phyloP scores from a whole-genome alignment of 2,329 filamentous ascomycete species.

The Fusarium protoensiforme region DNA sequence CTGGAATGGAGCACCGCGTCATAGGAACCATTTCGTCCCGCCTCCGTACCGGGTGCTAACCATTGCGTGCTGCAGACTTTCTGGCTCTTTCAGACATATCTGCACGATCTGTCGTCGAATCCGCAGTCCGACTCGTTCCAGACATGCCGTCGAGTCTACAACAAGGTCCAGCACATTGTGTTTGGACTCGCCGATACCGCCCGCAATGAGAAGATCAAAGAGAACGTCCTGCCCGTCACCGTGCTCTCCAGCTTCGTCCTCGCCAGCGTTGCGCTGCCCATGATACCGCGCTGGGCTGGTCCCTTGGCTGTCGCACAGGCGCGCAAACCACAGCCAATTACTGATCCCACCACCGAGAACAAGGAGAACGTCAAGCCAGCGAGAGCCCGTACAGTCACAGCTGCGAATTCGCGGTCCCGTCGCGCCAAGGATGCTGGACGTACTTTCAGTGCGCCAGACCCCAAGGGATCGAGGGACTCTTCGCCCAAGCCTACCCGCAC shows the following conservation, averaged over 20 bases:
- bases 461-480: constrained; percentile 44
- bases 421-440: constrained; percentile 57
- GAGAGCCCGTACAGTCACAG: constrained; percentile 75
- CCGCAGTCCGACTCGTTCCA: constrained; percentile 83
- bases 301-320: constrained; percentile 86
- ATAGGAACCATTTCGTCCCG: constrained; percentile 4
- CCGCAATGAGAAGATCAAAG: constrained; percentile 79
- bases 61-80: constrained; percentile 70
- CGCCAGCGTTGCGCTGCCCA: constrained; percentile 78
- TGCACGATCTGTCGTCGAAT: constrained; percentile 81
- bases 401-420: constrained; percentile 61
- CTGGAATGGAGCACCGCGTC: constrained; percentile 17
- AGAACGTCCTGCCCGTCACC: constrained; percentile 83
- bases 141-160: constrained; percentile 85
- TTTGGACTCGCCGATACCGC: constrained; percentile 79
- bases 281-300: constrained; percentile 81
- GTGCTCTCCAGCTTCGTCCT: constrained; percentile 84
- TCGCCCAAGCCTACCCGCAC: constrained; percentile 43
- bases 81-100: constrained; percentile 90
- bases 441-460: constrained; percentile 58
- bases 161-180: constrained; percentile 88
- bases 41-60: constrained; percentile 29
- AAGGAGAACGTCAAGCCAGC: constrained; percentile 57
- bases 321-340: constrained; percentile 71
- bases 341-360: constrained; percentile 48